A percentile compares a stretch with the other conserved stretches of the same genome.
phyloP scores from a whole-genome alignment of 192 early-diverging fungal genomes.

The Coemansia sp. region DNA sequence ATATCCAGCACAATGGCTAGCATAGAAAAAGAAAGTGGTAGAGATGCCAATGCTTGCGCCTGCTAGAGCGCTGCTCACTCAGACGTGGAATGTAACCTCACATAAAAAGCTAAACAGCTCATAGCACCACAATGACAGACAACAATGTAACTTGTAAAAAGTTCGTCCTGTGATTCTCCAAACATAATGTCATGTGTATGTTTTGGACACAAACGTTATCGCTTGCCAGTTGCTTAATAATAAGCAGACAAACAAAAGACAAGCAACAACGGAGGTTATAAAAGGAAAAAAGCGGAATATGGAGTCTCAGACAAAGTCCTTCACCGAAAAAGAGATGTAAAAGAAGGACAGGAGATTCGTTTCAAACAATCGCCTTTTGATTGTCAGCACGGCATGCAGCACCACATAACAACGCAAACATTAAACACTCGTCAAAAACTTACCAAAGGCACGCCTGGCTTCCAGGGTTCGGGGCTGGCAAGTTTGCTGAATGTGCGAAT shows the following conservation, averaged over 20 bases:
- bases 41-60: not conserved
- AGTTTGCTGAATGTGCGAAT: slow-evolving; percentile 78
- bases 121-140: not conserved
- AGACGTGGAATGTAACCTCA: not conserved
- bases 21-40: not conserved
- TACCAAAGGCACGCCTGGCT: slow-evolving; percentile 70
- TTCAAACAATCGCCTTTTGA: no score
- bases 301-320: not conserved
- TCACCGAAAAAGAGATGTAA: no score
- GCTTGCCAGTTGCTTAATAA: not conserved
- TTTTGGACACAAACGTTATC: not conserved
- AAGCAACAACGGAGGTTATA: not conserved
- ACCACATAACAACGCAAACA: no score
- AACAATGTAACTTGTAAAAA: not conserved
- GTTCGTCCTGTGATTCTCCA: not conserved
- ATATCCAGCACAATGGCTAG: slow-evolving; percentile 12
- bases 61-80: not conserved
- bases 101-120: not conserved
- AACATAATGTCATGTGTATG: not conserved
- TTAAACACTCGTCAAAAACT: slow-evolving; percentile 5
- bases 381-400: no score
- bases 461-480: slow-evolving; percentile 67
- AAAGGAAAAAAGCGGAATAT: not conserved
- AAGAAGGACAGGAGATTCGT: no score
- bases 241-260: not conserved